These are phyloP conservation scores for Trypanosoma theileri DNA, from an alignment of 208 protist species.

Conservation along the genomic window DNA sequence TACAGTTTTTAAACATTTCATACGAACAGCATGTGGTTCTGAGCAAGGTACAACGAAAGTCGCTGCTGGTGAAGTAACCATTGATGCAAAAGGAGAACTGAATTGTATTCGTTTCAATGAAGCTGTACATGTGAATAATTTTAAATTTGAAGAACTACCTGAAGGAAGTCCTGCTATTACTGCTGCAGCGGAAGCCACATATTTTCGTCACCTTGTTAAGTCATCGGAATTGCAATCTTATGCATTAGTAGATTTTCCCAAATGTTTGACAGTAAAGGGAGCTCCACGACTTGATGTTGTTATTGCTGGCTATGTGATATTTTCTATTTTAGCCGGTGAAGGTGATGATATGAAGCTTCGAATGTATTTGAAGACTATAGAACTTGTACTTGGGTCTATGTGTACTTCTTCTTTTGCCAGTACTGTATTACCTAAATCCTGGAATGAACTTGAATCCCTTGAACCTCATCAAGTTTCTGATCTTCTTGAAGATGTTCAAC, in stretches of 20 bases:
- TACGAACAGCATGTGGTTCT: constrained; percentile 73
- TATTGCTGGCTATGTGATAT: constrained; percentile 70
- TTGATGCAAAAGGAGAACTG: constrained; percentile 53
- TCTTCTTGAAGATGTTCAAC: constrained; percentile 74
- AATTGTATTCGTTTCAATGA: constrained; percentile 47
- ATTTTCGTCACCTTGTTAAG: constrained; percentile 72
- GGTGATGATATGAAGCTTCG: constrained; percentile 35
- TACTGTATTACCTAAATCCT: constrained; percentile 58
- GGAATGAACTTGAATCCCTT: constrained; percentile 43
- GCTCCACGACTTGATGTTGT: constrained; percentile 62
- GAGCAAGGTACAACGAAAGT: constrained; percentile 69
- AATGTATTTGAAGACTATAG: constrained; percentile 59
- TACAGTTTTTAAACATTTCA: constrained; percentile 59
- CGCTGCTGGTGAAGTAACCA: constrained; percentile 48
- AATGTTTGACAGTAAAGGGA: constrained; percentile 48
- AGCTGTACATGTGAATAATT: constrained; percentile 44
- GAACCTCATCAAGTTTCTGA: constrained; percentile 60
- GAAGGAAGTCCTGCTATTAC: constrained; percentile 50
- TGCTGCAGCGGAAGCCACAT: constrained; percentile 79
- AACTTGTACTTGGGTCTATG: constrained; percentile 67
- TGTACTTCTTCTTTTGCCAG: constrained; percentile 69
- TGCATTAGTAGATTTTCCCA: constrained; percentile 61
- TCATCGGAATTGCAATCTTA: constrained; percentile 50
- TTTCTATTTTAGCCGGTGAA: constrained; percentile 58
- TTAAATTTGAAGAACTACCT: constrained; percentile 79